Conservation (phyloP, 768 basidiomycete genomes). For the Leccinum barrowsii region DNA sequence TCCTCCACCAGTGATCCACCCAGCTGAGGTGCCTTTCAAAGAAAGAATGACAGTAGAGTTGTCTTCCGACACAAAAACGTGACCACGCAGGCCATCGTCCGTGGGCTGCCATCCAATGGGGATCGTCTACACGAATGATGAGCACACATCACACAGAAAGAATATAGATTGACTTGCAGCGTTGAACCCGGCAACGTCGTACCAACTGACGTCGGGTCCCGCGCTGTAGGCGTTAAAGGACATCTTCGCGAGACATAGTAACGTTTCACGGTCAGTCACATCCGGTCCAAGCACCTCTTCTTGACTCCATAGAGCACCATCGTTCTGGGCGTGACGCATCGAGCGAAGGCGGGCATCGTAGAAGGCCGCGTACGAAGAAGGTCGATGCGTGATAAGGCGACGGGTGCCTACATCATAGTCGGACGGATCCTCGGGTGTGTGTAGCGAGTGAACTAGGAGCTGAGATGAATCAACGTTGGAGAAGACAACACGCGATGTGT, state of each 20-base stretch:
- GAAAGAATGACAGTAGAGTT: constrained; percentile 85
- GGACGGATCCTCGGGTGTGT: constrained; percentile 25
- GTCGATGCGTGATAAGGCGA: constrained; percentile 40
- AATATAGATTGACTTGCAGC: constrained; percentile 34
- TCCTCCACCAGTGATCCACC: constrained; percentile 61
- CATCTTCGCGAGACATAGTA: constrained; percentile 85
- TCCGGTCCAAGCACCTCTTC: constrained; percentile 68
- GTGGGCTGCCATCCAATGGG: constrained; percentile 91
- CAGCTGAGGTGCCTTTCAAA: constrained; percentile 90
- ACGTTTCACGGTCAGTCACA: constrained; percentile 62
- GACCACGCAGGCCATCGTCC: constrained; percentile 89
- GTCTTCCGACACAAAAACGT: constrained; percentile 80
- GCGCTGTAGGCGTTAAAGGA: constrained; percentile 75
- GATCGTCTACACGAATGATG: constrained; percentile 39
- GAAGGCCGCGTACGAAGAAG: constrained; percentile 40
- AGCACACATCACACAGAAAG: neutral
- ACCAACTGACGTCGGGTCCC: constrained; percentile 61
- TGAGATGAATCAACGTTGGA: constrained; percentile 43
- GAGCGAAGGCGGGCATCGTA: constrained; percentile 35
- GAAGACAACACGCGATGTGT: constrained; percentile 56
- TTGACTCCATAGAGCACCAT: constrained; percentile 57
- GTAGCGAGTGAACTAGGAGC: constrained; percentile 24
- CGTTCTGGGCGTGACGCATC: constrained; percentile 37
- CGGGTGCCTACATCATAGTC: constrained; percentile 42
- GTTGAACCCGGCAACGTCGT: constrained; percentile 65